Percentiles rank a stretch among this genome's conserved stretches.
Conservation (phyloP, 306 rosid species). For the Prunus padus region DNA sequence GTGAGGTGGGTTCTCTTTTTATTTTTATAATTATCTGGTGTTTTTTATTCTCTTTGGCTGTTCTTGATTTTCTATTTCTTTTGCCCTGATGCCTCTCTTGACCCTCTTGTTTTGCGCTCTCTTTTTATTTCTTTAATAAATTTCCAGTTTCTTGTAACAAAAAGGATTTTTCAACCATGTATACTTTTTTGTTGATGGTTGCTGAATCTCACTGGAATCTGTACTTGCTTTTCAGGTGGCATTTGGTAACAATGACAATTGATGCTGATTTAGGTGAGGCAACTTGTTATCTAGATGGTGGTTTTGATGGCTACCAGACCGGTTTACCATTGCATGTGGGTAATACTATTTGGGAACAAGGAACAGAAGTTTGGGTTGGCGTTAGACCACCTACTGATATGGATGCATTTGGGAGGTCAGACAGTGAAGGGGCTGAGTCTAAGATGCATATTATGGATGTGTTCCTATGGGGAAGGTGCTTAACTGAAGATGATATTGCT, state of each 20-base stretch:
- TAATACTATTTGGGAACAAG: conserved; percentile 82
- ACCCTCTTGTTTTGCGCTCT: background rate
- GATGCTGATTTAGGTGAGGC: conserved; percentile 97
- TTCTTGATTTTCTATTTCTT: background rate
- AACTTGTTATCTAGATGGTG: conserved; percentile 91
- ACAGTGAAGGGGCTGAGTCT: conserved; percentile 98
- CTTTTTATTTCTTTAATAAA: background rate
- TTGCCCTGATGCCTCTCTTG: background rate
- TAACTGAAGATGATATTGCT: conserved; percentile 95
- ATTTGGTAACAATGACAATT: conserved; percentile 91
- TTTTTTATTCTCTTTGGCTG: background rate
- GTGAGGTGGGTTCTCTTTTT: background rate
- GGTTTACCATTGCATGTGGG: conserved; percentile 81
- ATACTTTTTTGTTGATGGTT: background rate
- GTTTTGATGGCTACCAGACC: conserved; percentile 89
- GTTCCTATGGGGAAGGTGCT: conserved; percentile 96
- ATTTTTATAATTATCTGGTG: background rate
- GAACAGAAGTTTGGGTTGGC: conserved; percentile 95
- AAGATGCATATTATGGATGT: conserved; percentile 99
- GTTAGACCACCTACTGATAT: conserved; percentile 91
- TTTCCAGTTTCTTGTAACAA: background rate
- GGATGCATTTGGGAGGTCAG: conserved; percentile 98
- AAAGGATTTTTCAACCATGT: background rate
- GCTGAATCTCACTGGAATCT: conserved; percentile 17
- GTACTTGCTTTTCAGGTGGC: conserved; percentile 79